Evolutionary conservation across 495 filamentous ascomycete species (phyloP).

Genomic region (Podospora didyma): DNA sequence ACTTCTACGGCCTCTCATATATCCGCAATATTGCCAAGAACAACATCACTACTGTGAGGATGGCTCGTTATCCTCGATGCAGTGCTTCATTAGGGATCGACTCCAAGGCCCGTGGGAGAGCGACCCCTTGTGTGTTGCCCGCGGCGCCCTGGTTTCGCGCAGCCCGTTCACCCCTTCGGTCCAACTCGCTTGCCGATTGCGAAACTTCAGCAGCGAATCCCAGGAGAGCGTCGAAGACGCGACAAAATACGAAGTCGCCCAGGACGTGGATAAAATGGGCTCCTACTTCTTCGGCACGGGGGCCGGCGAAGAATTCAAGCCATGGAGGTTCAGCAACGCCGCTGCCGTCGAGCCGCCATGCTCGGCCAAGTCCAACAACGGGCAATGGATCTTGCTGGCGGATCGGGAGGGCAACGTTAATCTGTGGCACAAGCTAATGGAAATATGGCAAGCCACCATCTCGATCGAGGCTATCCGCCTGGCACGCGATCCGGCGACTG

Average conservation of each 20-base stretch:
- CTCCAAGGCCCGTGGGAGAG: neutral
- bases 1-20: no score
- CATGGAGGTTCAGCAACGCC: neutral
- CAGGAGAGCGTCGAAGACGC: neutral
- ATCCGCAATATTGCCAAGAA: no score
- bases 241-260: neutral
- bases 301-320: neutral
- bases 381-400: neutral
- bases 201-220: neutral
- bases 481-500: neutral
- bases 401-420: constrained; percentile 1
- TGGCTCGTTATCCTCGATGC: neutral
- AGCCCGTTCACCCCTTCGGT: neutral
- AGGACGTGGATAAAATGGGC: neutral
- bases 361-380: neutral
- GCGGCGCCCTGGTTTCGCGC: neutral
- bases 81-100: neutral
- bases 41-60: no score
- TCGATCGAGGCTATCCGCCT: neutral
- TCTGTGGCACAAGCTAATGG: constrained; percentile 1
- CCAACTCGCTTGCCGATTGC: neutral
- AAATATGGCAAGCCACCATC: neutral
- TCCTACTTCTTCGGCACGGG: neutral
- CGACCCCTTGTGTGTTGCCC: neutral
- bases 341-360: neutral